Conservation (phyloP, 148 eudicot genomes). For the Rhododendron henanense region DNA sequence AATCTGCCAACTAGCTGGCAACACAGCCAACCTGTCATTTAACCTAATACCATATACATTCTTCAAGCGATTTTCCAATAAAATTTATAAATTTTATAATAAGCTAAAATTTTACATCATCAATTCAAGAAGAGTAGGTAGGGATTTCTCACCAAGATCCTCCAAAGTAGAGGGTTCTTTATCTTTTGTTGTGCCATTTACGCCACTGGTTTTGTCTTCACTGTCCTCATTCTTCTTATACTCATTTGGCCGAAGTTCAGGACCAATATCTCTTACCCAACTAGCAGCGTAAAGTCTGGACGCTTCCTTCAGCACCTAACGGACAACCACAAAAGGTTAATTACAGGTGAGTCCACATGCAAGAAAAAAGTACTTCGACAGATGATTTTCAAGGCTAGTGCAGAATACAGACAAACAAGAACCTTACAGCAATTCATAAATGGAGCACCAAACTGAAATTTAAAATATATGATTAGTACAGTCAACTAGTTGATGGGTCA, state of each 20-base stretch:
- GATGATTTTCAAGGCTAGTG: not conserved
- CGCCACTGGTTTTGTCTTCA: slow-evolving; percentile 30
- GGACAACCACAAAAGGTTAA: not conserved
- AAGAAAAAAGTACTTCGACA: not conserved
- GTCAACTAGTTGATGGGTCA: not conserved
- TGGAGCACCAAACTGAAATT: not conserved
- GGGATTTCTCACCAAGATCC: slow-evolving; percentile 56
- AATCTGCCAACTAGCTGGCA: not conserved
- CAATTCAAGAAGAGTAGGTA: not conserved
- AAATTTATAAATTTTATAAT: not conserved
- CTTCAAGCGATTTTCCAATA: not conserved
- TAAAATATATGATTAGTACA: not conserved
- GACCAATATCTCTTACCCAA: slow-evolving; percentile 97
- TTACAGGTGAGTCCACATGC: not conserved
- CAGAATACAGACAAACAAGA: not conserved
- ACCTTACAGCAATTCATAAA: not conserved
- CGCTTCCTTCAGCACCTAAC: slow-evolving; percentile 81
- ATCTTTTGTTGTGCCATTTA: slow-evolving; percentile 23
- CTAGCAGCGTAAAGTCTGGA: slow-evolving; percentile 75
- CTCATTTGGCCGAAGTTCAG: slow-evolving; percentile 75
- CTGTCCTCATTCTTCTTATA: slow-evolving; percentile 48
- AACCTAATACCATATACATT: not conserved
- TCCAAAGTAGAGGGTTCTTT: slow-evolving; percentile 75
- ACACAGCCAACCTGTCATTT: not conserved
- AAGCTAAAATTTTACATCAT: not conserved